Evolutionary conservation across 345 rosid genomes (phyloP).

Genomic region (Salix caprea): DNA sequence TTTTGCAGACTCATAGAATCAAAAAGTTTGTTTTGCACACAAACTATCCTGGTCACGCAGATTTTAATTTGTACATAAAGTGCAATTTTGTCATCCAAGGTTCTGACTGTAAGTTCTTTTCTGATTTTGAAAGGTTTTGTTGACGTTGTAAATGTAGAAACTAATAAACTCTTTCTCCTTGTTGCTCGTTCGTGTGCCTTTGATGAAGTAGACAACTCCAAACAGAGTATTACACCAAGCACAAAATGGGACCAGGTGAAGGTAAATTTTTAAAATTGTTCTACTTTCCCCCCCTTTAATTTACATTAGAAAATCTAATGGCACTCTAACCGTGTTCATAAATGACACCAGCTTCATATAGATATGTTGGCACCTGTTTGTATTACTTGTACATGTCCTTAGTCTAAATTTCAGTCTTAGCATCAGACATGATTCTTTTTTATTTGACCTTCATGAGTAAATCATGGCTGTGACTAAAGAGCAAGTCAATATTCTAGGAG

Average conservation of each 20-base stretch:
- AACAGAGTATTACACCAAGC: slow-evolving; percentile 66
- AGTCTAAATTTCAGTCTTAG: not conserved
- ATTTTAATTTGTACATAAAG: slow-evolving; percentile 92
- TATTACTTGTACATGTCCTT: not conserved
- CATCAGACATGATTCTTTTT: not conserved
- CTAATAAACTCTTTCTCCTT: slow-evolving; percentile 10
- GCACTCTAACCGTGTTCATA: no score
- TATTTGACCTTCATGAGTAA: no score
- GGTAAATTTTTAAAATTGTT: slow-evolving; percentile 36
- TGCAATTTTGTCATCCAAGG: slow-evolving; percentile 80
- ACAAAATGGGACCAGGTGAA: slow-evolving; percentile 96
- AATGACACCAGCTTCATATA: no score
- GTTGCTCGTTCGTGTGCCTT: slow-evolving; percentile 38
- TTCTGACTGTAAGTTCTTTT: slow-evolving; percentile 28
- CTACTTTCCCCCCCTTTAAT: not conserved
- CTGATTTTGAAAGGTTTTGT: slow-evolving; percentile 2
- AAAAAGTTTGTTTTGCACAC: slow-evolving; percentile 95
- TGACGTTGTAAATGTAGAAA: not conserved
- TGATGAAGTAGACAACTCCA: slow-evolving; percentile 46
- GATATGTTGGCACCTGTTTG: no score
- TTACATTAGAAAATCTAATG: no score
- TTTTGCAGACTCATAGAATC: slow-evolving; percentile 76
- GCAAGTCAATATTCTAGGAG: slow-evolving; percentile 41
- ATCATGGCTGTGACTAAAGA: not conserved
- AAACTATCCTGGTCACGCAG: slow-evolving; percentile 97